These are phyloP conservation scores for Starmerella vaccinii DNA, from an alignment of 805 yeast species.

Conservation along the genomic window DNA sequence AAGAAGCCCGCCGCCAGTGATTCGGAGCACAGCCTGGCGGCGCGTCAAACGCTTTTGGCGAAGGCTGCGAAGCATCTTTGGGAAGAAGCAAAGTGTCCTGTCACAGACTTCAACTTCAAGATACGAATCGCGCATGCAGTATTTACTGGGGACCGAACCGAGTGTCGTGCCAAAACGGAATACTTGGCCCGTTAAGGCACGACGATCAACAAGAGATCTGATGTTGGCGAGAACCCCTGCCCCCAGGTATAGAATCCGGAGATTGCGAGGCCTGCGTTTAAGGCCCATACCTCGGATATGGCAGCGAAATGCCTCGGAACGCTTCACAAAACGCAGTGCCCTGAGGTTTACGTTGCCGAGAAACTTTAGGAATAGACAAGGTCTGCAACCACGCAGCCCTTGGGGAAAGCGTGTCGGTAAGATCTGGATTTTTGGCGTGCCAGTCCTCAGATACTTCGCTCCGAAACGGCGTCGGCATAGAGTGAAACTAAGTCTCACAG, in stretches of 20 bases:
- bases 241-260: background rate
- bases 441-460: background rate
- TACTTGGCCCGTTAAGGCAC: background rate
- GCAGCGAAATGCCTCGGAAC: background rate
- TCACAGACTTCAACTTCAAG: background rate
- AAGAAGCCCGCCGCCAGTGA: conserved; percentile 13
- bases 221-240: background rate
- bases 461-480: background rate
- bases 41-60: conserved; percentile 1
- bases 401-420: background rate
- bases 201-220: background rate
- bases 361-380: background rate
- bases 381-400: background rate
- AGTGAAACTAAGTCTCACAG: background rate
- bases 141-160: background rate
- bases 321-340: background rate
- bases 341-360: background rate
- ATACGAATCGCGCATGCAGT: background rate
- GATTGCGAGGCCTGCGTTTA: background rate
- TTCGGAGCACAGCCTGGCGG: conserved; percentile 13
- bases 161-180: background rate
- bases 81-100: background rate
- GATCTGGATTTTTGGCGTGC: background rate
- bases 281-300: background rate
- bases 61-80: background rate